Evolutionary conservation across 805 yeast genomes (phyloP).

Genomic region (Candida xyloterini): DNA sequence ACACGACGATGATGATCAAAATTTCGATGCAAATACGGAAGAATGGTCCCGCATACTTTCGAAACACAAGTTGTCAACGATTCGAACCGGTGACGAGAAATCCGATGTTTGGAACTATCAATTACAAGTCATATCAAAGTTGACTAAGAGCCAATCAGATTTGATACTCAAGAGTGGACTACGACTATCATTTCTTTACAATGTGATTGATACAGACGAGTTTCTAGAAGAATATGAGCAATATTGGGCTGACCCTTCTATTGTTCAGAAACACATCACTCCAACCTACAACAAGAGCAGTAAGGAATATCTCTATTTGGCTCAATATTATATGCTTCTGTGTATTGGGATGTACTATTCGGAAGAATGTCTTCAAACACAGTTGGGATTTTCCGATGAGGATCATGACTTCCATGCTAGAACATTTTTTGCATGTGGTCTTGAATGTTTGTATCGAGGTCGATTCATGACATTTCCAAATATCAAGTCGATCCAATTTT

Average conservation of each 20-base stretch:
- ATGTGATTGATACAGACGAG: constrained; percentile 60
- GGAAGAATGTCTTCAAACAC: constrained; percentile 22
- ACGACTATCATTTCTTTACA: constrained; percentile 25
- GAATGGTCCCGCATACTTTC: constrained; percentile 27
- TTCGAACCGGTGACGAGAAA: constrained; percentile 19
- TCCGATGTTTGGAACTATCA: constrained; percentile 30
- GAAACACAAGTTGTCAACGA: constrained; percentile 8
- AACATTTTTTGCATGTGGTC: constrained; percentile 29
- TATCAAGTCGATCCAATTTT: constrained; percentile 27
- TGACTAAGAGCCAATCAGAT: constrained; percentile 23
- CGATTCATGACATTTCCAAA: constrained; percentile 33
- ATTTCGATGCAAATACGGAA: constrained; percentile 28
- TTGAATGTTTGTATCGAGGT: constrained; percentile 34
- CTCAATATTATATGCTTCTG: constrained; percentile 32
- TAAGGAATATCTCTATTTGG: constrained; percentile 29
- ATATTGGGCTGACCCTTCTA: constrained; percentile 26
- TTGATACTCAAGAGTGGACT: constrained; percentile 21
- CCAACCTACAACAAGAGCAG: constrained; percentile 24
- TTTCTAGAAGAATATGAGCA: constrained; percentile 60
- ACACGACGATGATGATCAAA: constrained; percentile 22
- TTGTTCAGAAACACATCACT: constrained; percentile 27
- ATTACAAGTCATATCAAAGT: constrained; percentile 16
- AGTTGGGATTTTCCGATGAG: constrained; percentile 23
- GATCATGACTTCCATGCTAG: constrained; percentile 30
- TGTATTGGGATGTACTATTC: constrained; percentile 31